These are phyloP conservation scores for Arabidopsis hybrid DNA, from an alignment of 441 rosid species.

Conservation along the genomic window DNA sequence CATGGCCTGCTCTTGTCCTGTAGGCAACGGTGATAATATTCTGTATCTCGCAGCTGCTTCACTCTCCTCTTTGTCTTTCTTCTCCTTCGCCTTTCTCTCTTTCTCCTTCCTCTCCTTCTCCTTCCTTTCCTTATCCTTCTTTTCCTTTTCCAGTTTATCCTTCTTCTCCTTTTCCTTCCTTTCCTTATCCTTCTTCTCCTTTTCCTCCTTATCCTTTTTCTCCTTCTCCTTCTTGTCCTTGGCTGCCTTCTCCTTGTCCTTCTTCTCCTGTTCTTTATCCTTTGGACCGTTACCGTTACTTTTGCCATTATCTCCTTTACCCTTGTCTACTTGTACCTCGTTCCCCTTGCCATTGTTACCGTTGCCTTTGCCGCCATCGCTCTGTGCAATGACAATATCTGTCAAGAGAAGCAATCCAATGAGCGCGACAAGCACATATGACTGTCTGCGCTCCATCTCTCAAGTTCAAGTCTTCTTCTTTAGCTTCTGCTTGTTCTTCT, in stretches of 20 bases:
- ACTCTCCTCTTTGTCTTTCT: conserved; percentile 30
- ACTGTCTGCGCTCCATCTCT: conserved; percentile 50
- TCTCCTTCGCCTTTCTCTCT: conserved; percentile 42
- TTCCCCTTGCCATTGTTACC: conserved; percentile 15
- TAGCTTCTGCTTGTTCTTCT: not conserved
- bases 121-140: conserved; percentile 36
- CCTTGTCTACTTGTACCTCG: conserved; percentile 31
- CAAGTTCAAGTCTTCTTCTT: not conserved
- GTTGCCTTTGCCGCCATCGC: conserved; percentile 43
- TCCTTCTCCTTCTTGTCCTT: conserved; percentile 19
- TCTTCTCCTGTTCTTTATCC: conserved; percentile 29
- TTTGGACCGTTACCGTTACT: conserved; percentile 25
- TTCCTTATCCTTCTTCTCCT: conserved; percentile 22
- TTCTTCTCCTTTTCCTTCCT: too few species aligned
- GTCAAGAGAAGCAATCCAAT: conserved; percentile 51
- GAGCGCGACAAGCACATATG: conserved; percentile 50
- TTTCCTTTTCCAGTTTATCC: conserved; percentile 9
- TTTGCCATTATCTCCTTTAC: conserved; percentile 22
- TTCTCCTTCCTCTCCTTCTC: conserved; percentile 38
- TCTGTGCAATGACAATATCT: conserved; percentile 47
- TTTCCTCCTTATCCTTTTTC: conserved; percentile 2
- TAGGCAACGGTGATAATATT: conserved; percentile 36
- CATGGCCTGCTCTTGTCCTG: conserved; percentile 62
- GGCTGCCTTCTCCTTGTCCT: conserved; percentile 14
- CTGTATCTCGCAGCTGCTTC: conserved; percentile 46